Conservation (phyloP, 129 eudicot species). For the Helianthus tuberosus region DNA sequence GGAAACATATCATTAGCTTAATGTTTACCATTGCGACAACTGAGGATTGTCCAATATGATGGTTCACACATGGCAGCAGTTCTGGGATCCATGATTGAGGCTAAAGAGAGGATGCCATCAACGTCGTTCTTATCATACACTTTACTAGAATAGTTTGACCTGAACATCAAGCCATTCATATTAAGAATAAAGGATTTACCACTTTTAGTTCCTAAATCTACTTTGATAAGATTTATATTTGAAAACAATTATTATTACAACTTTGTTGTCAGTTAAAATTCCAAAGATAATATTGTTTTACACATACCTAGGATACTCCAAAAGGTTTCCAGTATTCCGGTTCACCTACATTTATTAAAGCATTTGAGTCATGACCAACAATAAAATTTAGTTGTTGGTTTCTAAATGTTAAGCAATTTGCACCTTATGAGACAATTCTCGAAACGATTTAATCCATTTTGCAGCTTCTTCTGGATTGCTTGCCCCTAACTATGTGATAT, state of each 20-base stretch:
- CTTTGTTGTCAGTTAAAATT: neutral
- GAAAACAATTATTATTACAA: neutral
- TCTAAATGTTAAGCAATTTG: conserved; percentile 20
- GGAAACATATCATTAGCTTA: neutral
- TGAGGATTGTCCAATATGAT: conserved; percentile 80
- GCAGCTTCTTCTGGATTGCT: conserved; percentile 76
- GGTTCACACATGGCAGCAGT: conserved; percentile 61
- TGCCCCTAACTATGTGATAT: conserved; percentile 64
- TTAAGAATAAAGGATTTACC: conserved; percentile 15
- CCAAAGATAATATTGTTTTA: conserved; percentile 9
- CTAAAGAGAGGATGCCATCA: conserved; percentile 52
- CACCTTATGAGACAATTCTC: conserved; percentile 60
- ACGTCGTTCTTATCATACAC: conserved; percentile 33
- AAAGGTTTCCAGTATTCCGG: conserved; percentile 32
- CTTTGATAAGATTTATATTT: neutral
- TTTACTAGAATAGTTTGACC: conserved; percentile 47
- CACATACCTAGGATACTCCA: conserved; percentile 32
- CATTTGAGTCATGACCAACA: conserved; percentile 23
- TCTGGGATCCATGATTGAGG: conserved; percentile 51
- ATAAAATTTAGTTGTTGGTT: conserved; percentile 7
- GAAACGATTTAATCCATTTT: conserved; percentile 60
- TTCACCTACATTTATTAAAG: conserved; percentile 42
- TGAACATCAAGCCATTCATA: conserved; percentile 21
- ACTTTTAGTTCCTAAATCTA: neutral
- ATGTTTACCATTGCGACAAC: conserved; percentile 62